Evolutionary conservation across 164 flowering plant species (phyloP).

Genomic region (Annona squamosa): DNA sequence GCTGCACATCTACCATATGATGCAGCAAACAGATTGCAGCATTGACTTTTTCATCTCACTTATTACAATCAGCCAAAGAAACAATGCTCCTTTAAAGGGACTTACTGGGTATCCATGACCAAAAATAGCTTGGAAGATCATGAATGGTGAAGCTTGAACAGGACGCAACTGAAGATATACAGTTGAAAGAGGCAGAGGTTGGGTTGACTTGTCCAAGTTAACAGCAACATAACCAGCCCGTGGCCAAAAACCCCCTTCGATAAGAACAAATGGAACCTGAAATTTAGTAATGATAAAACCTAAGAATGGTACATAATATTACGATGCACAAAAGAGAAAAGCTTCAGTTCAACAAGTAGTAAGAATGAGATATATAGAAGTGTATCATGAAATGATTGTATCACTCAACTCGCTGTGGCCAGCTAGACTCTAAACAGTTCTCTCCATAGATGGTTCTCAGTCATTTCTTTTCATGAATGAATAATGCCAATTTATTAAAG

Average conservation of each 20-base stretch:
- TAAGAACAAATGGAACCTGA: constrained; percentile 88
- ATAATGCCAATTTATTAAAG: too few relatives aligned
- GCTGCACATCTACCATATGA: not conserved
- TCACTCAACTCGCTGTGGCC: not conserved
- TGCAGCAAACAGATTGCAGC: not conserved
- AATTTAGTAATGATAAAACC: not conserved
- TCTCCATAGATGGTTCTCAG: too few relatives aligned
- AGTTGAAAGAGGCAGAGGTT: constrained; percentile 70
- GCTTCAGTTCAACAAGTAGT: not conserved
- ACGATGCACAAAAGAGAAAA: not conserved
- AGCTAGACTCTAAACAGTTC: not conserved
- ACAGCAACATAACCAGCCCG: constrained; percentile 46
- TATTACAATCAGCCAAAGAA: not conserved
- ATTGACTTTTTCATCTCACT: not conserved
- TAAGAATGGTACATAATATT: not conserved
- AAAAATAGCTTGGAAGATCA: constrained; percentile 68
- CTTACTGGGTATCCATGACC: constrained; percentile 83
- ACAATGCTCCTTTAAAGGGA: constrained; percentile 8
- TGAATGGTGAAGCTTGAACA: constrained; percentile 48
- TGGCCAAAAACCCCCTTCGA: constrained; percentile 41
- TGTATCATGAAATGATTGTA: not conserved
- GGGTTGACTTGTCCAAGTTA: constrained; percentile 68
- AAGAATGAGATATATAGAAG: not conserved
- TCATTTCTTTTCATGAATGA: too few relatives aligned
- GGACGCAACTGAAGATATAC: constrained; percentile 71